Conservation (phyloP, 495 filamentous ascomycete species). For the Tuber calosporum region DNA sequence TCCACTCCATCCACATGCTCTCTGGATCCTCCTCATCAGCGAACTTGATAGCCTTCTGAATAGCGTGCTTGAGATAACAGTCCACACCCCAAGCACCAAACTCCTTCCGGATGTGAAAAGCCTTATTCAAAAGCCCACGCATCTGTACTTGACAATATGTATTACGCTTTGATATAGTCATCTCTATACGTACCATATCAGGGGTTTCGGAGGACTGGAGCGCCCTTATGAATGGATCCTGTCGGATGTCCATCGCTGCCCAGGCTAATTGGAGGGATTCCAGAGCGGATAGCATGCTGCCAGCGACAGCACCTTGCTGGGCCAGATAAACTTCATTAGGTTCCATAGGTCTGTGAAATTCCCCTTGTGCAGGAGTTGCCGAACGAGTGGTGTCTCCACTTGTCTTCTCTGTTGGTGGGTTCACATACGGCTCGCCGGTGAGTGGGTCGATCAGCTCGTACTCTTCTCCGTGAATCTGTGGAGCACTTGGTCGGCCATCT, state of each 20-base stretch:
- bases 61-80: constrained; percentile 58
- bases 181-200: constrained; percentile 43
- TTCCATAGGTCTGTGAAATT: background rate
- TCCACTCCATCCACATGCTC: constrained; percentile 43
- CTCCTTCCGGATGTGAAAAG: constrained; percentile 51
- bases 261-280: constrained; percentile 42
- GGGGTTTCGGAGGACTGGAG: constrained; percentile 45
- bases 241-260: constrained; percentile 51
- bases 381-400: background rate
- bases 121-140: constrained; percentile 50
- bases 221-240: constrained; percentile 64
- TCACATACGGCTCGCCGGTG: constrained; percentile 11
- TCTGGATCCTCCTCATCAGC: constrained; percentile 39
- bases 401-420: background rate
- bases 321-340: background rate
- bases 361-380: background rate
- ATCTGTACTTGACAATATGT: constrained; percentile 63
- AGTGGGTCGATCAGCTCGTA: constrained; percentile 35
- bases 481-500: background rate
- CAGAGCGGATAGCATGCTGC: constrained; percentile 8
- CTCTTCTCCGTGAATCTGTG: constrained; percentile 11
- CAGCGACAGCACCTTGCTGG: background rate
- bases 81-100: constrained; percentile 70
- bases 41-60: constrained; percentile 47
- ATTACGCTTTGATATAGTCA: constrained; percentile 48